Evolutionary conservation across 2,329 filamentous ascomycete genomes (phyloP).

Genomic region (Diaporthe citri): DNA sequence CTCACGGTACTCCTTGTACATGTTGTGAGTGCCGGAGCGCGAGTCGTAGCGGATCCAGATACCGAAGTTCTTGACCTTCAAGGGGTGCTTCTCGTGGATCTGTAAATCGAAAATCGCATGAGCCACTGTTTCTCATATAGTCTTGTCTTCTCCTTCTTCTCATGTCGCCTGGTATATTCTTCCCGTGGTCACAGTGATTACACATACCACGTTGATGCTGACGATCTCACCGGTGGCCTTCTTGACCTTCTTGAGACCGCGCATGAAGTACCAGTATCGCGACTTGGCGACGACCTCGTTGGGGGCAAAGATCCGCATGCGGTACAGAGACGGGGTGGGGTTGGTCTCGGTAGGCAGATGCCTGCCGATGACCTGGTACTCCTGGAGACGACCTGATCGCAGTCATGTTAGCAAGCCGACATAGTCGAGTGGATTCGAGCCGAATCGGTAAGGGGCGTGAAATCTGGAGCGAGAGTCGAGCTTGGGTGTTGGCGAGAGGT

Average conservation of each 20-base stretch:
- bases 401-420: conserved; percentile 32
- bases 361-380: conserved; percentile 99
- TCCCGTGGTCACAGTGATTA: conserved; percentile 29
- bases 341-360: conserved; percentile 98
- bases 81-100: conserved; percentile 99
- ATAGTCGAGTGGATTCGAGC: neutral
- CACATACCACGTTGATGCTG: conserved; percentile 90
- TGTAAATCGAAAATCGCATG: conserved; percentile 52
- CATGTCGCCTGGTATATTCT: conserved; percentile 32
- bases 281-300: conserved; percentile 99
- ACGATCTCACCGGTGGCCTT: conserved; percentile 99
- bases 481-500: neutral
- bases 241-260: conserved; percentile 99
- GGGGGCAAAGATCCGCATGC: conserved; percentile 99
- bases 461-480: conserved; percentile 46
- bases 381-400: conserved; percentile 92
- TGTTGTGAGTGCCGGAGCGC: conserved; percentile 99
- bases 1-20: conserved; percentile 99
- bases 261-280: conserved; percentile 99
- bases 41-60: conserved; percentile 99
- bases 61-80: conserved; percentile 99
- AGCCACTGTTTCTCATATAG: conserved; percentile 12
- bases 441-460: neutral
- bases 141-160: neutral
- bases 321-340: conserved; percentile 98